phyloP scores from a whole-genome alignment of 495 filamentous ascomycete genomes.

The Penicillium herquei region DNA sequence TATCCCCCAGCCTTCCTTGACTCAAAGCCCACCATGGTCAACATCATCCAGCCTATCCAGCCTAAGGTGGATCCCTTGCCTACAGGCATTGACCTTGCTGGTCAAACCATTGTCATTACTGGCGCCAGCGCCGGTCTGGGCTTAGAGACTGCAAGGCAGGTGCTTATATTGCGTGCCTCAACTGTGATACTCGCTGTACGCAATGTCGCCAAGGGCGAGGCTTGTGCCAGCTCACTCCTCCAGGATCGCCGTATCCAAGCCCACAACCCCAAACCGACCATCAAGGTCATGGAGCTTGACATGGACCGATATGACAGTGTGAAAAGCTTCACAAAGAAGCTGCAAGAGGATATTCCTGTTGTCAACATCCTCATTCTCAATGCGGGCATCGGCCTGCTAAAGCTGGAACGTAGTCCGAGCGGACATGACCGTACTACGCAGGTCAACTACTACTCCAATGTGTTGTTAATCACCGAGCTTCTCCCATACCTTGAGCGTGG shows the following conservation, averaged over 20 bases:
- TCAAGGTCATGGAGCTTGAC: conserved; percentile 25
- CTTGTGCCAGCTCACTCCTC: conserved; percentile 4
- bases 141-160: conserved; percentile 17
- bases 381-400: conserved; percentile 25
- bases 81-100: conserved; percentile 15
- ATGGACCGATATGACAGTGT: conserved; percentile 24
- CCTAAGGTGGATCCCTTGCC: conserved; percentile 13
- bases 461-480: conserved; percentile 28
- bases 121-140: conserved; percentile 24
- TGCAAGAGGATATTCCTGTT: conserved; percentile 15
- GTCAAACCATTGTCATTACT: conserved; percentile 22
- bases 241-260: conserved; percentile 8
- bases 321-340: conserved; percentile 18
- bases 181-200: conserved; percentile 27
- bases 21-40: too few relatives aligned
- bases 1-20: too few relatives aligned
- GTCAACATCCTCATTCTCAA: conserved; percentile 35
- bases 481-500: conserved; percentile 29
- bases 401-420: conserved; percentile 17
- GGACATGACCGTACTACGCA: conserved; percentile 33
- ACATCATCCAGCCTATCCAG: too few relatives aligned
- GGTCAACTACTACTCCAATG: conserved; percentile 36
- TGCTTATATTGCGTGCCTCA: conserved; percentile 10
- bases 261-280: conserved; percentile 13
- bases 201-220: conserved; percentile 19